Evolutionary conservation across 1,284 basidiomycete genomes (phyloP).

Genomic region (Leccinum brunneo-olivaceum): DNA sequence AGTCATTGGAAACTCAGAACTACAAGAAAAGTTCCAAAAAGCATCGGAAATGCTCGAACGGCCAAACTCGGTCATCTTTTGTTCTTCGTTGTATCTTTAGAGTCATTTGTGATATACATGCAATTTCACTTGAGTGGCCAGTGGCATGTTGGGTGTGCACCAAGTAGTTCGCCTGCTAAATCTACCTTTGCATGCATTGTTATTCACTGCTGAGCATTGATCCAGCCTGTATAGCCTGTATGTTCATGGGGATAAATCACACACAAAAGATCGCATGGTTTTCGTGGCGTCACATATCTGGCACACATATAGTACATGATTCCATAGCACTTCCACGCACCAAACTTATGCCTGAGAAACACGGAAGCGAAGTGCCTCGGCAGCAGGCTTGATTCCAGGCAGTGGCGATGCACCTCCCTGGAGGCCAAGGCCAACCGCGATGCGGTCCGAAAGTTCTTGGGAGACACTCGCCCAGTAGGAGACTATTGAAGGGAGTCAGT

Average conservation of each 20-base stretch:
- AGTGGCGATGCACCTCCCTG: slow-evolving; percentile 50
- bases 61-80: slow-evolving; percentile 91
- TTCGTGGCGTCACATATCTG: too few species aligned
- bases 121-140: too few species aligned
- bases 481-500: slow-evolving; percentile 39
- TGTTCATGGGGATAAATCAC: too few species aligned
- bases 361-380: slow-evolving; percentile 51
- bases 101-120: neutral
- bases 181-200: too few species aligned
- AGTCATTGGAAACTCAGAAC: slow-evolving; percentile 91
- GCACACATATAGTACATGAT: too few species aligned
- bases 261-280: too few species aligned
- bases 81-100: slow-evolving; percentile 68
- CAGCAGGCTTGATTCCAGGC: slow-evolving; percentile 49
- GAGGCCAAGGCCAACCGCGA: slow-evolving; percentile 68
- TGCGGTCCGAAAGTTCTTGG: slow-evolving; percentile 62
- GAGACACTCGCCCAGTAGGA: slow-evolving; percentile 77
- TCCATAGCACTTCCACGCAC: too few species aligned
- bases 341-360: neutral
- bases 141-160: too few species aligned
- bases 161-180: too few species aligned
- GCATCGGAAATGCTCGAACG: slow-evolving; percentile 85
- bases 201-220: too few species aligned
- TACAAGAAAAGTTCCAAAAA: slow-evolving; percentile 88
- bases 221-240: too few species aligned